Evolutionary conservation across 257 asterid species (phyloP).

Genomic region (Ilex asprella): DNA sequence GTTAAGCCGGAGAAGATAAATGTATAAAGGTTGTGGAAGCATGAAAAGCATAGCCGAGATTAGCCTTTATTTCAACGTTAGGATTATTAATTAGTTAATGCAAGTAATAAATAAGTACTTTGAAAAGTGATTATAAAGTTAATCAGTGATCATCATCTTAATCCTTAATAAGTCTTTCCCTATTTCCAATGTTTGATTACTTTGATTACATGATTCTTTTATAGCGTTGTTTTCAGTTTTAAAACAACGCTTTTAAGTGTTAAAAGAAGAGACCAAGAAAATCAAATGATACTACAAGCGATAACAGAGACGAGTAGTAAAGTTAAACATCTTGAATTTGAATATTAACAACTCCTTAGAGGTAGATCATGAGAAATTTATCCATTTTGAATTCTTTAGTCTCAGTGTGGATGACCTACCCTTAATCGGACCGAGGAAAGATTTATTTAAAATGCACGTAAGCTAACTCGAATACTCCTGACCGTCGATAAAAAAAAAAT

Average conservation of each 20-base stretch:
- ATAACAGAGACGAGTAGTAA: too few species aligned
- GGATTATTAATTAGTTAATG: conserved; percentile 38
- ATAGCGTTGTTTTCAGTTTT: conserved; percentile 17
- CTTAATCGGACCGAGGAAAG: too few species aligned
- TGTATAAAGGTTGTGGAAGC: conserved; percentile 23
- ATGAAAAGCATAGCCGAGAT: conserved; percentile 31
- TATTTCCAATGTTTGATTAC: conserved; percentile 41
- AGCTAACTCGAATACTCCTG: too few species aligned
- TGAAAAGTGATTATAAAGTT: conserved; percentile 10
- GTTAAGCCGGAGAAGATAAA: not conserved
- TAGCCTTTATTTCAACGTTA: conserved; percentile 42
- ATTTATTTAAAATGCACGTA: too few species aligned
- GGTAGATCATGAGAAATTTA: too few species aligned
- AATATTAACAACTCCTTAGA: too few species aligned
- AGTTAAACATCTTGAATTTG: too few species aligned
- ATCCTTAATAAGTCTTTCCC: conserved; percentile 7
- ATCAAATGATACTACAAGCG: too few species aligned
- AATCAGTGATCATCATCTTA: not conserved
- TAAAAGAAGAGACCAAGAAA: conserved; percentile 40
- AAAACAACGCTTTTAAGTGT: conserved; percentile 30
- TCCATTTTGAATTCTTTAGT: too few species aligned
- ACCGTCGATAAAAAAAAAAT: too few species aligned
- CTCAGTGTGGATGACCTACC: too few species aligned
- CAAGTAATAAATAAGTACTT: conserved; percentile 13
- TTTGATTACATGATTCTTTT: conserved; percentile 36